Evolutionary conservation across 208 protist species (phyloP).

Genomic region (Crithidia expoeki): DNA sequence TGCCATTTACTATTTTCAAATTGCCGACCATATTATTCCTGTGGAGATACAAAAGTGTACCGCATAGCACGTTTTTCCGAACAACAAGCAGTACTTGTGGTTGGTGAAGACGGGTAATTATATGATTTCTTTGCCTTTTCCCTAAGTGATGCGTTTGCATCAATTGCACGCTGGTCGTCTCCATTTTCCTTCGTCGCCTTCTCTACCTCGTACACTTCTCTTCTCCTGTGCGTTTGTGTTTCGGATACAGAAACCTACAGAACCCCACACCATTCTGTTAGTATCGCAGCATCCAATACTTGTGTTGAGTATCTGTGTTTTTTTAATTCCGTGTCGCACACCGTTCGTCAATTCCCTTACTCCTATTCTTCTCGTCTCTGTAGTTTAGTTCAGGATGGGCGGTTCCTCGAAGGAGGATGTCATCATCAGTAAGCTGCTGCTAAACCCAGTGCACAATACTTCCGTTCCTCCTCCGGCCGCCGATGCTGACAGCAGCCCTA

Average conservation of each 20-base stretch:
- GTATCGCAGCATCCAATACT: no score
- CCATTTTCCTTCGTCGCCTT: slow-evolving; percentile 9
- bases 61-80: no score
- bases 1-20: no score
- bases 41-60: no score
- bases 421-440: slow-evolving; percentile 70
- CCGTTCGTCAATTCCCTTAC: background rate
- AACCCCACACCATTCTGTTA: background rate
- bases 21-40: no score
- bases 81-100: no score
- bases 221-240: slow-evolving; percentile 7
- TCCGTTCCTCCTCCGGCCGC: slow-evolving; percentile 23
- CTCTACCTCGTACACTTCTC: slow-evolving; percentile 2
- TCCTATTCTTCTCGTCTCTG: background rate
- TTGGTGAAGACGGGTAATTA: no score
- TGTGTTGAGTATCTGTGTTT: no score
- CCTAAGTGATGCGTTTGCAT: no score
- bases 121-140: background rate
- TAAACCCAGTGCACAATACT: slow-evolving; percentile 69
- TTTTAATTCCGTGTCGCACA: background rate
- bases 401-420: slow-evolving; percentile 37
- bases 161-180: no score
- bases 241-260: background rate
- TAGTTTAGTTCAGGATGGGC: slow-evolving; percentile 2
- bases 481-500: slow-evolving; percentile 10